Evolutionary conservation across 176 grass and related monocot genomes (phyloP).

Genomic region (Thinopyrum elongatum): DNA sequence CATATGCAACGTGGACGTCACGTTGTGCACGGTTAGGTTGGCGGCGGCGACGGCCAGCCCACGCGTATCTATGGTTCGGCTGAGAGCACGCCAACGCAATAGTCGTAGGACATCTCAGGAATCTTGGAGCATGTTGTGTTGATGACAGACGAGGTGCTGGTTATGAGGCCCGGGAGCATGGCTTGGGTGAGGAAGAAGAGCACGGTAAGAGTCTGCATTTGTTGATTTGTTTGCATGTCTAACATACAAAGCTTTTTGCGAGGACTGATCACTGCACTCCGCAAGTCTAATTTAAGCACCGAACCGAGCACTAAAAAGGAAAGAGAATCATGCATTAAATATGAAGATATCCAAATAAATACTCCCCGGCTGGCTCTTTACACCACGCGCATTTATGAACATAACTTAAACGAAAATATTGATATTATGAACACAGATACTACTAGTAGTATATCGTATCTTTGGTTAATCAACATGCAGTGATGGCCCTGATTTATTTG

Average conservation of each 20-base stretch:
- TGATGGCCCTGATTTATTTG: too few relatives aligned
- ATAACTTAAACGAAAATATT: too few relatives aligned
- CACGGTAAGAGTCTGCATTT: background rate
- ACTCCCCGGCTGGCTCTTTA: too few relatives aligned
- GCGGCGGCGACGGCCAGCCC: background rate
- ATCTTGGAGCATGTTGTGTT: background rate
- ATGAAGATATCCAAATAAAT: background rate
- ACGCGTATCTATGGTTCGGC: background rate
- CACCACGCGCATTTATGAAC: too few relatives aligned
- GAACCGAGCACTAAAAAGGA: background rate
- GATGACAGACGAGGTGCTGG: background rate
- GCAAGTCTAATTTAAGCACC: background rate
- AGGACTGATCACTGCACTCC: too few relatives aligned
- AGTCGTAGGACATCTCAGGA: background rate
- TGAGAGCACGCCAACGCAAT: background rate
- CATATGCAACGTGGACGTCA: constrained; percentile 12
- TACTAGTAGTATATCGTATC: too few relatives aligned
- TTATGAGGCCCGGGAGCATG: background rate
- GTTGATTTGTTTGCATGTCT: background rate
- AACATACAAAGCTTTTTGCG: background rate
- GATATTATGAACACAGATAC: too few relatives aligned
- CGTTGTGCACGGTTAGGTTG: background rate
- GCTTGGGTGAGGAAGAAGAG: background rate
- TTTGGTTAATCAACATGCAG: too few relatives aligned
- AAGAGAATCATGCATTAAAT: background rate